Evolutionary conservation across 306 rosid species (phyloP).

Genomic region (Ormosia semicastrata): DNA sequence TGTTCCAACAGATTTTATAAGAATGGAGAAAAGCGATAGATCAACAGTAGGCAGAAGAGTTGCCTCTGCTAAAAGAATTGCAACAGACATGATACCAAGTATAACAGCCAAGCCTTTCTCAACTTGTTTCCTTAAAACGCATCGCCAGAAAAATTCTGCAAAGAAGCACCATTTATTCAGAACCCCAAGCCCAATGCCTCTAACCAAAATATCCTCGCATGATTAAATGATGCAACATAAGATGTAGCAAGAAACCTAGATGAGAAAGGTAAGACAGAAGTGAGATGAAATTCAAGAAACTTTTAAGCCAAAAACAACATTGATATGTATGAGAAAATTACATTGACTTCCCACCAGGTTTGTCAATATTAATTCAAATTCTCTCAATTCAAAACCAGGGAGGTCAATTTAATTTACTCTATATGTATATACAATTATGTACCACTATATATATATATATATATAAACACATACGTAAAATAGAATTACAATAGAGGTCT

Average conservation of each 20-base stretch:
- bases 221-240: slow-evolving; percentile 20
- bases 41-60: slow-evolving; percentile 79
- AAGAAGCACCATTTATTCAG: slow-evolving; percentile 28
- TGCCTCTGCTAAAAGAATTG: slow-evolving; percentile 97
- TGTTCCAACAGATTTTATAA: slow-evolving; percentile 67
- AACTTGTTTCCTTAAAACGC: slow-evolving; percentile 81
- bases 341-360: background rate
- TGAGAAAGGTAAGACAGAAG: slow-evolving; percentile 5
- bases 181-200: background rate
- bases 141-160: slow-evolving; percentile 91
- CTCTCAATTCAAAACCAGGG: slow-evolving; percentile 1
- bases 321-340: background rate
- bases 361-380: slow-evolving; percentile 13
- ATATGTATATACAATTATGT: background rate
- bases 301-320: slow-evolving; percentile 6
- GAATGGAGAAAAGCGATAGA: slow-evolving; percentile 91
- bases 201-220: slow-evolving; percentile 15
- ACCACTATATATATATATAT: background rate
- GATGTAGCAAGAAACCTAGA: background rate
- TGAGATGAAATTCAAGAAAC: slow-evolving; percentile 15
- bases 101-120: slow-evolving; percentile 72
- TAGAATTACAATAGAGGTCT: background rate
- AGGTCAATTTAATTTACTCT: slow-evolving; percentile 6
- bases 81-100: slow-evolving; percentile 85
- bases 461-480: background rate